Conservation (phyloP, 2,329 filamentous ascomycete genomes). For the Cercospora zeae-maydis region DNA sequence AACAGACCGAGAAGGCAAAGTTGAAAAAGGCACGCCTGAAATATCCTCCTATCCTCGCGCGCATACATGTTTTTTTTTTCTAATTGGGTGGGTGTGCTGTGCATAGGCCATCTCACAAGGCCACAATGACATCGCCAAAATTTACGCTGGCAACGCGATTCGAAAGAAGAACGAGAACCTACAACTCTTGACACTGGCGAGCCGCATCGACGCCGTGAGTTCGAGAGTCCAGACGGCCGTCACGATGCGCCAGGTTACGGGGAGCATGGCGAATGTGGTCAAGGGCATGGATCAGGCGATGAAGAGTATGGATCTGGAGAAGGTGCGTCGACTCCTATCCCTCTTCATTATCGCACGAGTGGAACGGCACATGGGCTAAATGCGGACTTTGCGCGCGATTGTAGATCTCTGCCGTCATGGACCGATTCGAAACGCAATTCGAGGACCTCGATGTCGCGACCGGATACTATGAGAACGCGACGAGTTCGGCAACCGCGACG, state of each 20-base stretch:
- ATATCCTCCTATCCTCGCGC: background rate
- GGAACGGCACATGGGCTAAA: background rate
- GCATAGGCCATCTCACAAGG: conserved; percentile 52
- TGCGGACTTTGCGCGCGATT: background rate
- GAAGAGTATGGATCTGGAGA: conserved; percentile 62
- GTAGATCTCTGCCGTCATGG: conserved; percentile 63
- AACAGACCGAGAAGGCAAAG: conserved; percentile 59
- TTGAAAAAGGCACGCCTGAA: conserved; percentile 49
- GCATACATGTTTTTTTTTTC: background rate
- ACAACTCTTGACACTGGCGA: conserved; percentile 56
- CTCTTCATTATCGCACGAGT: background rate
- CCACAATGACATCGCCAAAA: conserved; percentile 59
- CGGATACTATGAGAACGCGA: conserved; percentile 81
- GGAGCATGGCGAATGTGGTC: conserved; percentile 61
- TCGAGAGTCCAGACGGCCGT: conserved; percentile 61
- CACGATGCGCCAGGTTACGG: conserved; percentile 59
- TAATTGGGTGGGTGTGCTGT: conserved; percentile 32
- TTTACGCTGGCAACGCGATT: conserved; percentile 62
- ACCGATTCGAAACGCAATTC: conserved; percentile 59
- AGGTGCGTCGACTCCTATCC: conserved; percentile 41
- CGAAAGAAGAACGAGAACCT: conserved; percentile 61
- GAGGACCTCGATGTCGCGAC: conserved; percentile 52
- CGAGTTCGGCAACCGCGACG: conserved; percentile 70
- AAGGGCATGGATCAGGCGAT: conserved; percentile 60
- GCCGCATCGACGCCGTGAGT: conserved; percentile 58